A percentile compares a stretch with the other conserved stretches of the same genome.
These are phyloP conservation scores for Pythium aquatile DNA, from an alignment of 352 stramenopile species.

Conservation along the genomic window DNA sequence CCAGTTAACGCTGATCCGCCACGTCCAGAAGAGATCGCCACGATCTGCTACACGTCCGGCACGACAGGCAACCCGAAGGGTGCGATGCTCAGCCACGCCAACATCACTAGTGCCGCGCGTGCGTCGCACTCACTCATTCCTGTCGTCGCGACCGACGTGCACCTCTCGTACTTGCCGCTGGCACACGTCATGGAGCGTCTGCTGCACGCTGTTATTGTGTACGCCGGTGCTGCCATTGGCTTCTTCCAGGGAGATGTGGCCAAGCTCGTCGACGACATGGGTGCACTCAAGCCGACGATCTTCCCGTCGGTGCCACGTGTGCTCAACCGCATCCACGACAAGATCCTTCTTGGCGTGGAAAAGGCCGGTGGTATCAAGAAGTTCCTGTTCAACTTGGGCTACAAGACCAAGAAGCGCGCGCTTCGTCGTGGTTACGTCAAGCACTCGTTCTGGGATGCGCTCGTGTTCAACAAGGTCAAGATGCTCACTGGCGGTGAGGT, in stretches of 20 bases:
- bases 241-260: slow-evolving; percentile 75
- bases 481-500: slow-evolving; percentile 86
- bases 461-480: slow-evolving; percentile 96
- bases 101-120: slow-evolving; percentile 35
- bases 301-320: slow-evolving; percentile 91
- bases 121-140: slow-evolving; percentile 3
- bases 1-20: slow-evolving; percentile 48
- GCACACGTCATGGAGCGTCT: slow-evolving; percentile 93
- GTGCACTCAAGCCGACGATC: slow-evolving; percentile 83
- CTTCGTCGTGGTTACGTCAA: slow-evolving; percentile 33
- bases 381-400: slow-evolving; percentile 37
- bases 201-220: slow-evolving; percentile 88
- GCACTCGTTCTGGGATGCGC: slow-evolving; percentile 89
- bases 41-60: slow-evolving; percentile 88
- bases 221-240: slow-evolving; percentile 67
- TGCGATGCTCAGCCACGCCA: slow-evolving; percentile 61
- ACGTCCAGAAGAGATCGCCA: slow-evolving; percentile 78
- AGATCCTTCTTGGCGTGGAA: slow-evolving; percentile 54
- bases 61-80: slow-evolving; percentile 77
- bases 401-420: slow-evolving; percentile 41
- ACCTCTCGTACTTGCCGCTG: slow-evolving; percentile 95
- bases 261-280: slow-evolving; percentile 88
- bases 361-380: slow-evolving; percentile 33
- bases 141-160: slow-evolving; percentile 52
- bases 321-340: slow-evolving; percentile 95